Percentiles rank a stretch among this genome's conserved stretches.
Conservation (phyloP, 805 yeast species). For the Barnettozyma vustinii region DNA sequence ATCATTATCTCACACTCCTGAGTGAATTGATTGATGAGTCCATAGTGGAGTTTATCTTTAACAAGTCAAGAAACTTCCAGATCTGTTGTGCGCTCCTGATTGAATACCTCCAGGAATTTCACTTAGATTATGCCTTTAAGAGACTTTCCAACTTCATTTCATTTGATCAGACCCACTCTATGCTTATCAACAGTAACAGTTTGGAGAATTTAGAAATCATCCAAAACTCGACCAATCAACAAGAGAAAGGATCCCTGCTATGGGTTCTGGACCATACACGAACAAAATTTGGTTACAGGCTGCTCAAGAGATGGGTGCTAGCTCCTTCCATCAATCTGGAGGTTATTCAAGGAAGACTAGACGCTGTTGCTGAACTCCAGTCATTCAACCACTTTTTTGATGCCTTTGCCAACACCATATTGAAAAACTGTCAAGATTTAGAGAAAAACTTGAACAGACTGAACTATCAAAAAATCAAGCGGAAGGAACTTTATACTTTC, state of each 20-base stretch:
- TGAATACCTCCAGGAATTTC: conserved; percentile 56
- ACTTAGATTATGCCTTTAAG: conserved; percentile 49
- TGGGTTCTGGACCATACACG: conserved; percentile 80
- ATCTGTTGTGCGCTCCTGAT: conserved; percentile 42
- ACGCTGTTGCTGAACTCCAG: conserved; percentile 51
- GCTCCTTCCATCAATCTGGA: conserved; percentile 57
- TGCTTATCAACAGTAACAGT: conserved; percentile 60
- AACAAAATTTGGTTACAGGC: conserved; percentile 69
- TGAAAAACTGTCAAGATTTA: conserved; percentile 46
- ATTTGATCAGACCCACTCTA: conserved; percentile 43
- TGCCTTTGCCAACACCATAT: conserved; percentile 25
- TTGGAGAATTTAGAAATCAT: conserved; percentile 72
- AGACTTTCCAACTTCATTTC: conserved; percentile 44
- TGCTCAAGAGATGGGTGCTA: conserved; percentile 66
- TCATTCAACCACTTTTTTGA: conserved; percentile 35
- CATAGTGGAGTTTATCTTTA: conserved; percentile 26
- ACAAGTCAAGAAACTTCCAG: conserved; percentile 24
- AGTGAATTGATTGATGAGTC: conserved; percentile 15
- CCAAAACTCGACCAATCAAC: conserved; percentile 51
- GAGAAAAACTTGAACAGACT: conserved; percentile 52
- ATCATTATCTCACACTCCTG: conserved; percentile 12
- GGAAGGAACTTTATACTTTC: conserved; percentile 55
- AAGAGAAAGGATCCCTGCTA: conserved; percentile 61
- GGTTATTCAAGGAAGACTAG: conserved; percentile 53
- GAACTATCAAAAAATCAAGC: conserved; percentile 51